Evolutionary conservation across 2,329 filamentous ascomycete species (phyloP).

Genomic region (Rhynchosporium graminicola): DNA sequence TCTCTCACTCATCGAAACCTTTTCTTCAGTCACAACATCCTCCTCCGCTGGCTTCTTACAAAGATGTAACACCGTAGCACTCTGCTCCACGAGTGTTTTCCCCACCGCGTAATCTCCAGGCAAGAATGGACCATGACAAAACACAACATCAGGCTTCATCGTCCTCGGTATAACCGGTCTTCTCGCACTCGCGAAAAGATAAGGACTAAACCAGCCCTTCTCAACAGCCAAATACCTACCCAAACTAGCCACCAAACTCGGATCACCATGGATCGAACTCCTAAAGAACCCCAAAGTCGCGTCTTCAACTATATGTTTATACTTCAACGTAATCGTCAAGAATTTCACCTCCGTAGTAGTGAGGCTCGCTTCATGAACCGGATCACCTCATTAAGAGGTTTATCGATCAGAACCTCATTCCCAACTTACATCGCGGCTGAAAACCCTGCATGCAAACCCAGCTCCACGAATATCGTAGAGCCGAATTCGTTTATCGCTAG

Average conservation of each 20-base stretch:
- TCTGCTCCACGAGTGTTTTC: conserved; percentile 25
- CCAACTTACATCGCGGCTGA: conserved; percentile 20
- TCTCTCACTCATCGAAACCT: conserved; percentile 14
- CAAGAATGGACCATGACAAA: conserved; percentile 25
- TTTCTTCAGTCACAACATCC: conserved; percentile 10
- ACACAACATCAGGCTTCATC: conserved; percentile 24
- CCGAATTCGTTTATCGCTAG: conserved; percentile 21
- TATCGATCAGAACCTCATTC: conserved; percentile 21
- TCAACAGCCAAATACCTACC: conserved; percentile 22
- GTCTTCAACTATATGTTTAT: conserved; percentile 23
- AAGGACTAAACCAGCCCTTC: conserved; percentile 25
- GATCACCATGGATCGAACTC: conserved; percentile 23
- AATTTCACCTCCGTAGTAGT: conserved; percentile 21
- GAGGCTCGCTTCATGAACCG: conserved; percentile 21
- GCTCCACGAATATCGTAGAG: conserved; percentile 22
- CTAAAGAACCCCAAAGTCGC: conserved; percentile 24
- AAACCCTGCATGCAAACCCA: conserved; percentile 23
- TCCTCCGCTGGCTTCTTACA: conserved; percentile 13
- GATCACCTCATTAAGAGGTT: conserved; percentile 25
- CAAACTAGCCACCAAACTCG: conserved; percentile 24
- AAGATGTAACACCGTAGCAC: conserved; percentile 24
- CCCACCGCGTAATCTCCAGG: conserved; percentile 22
- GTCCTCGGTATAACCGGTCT: conserved; percentile 24
- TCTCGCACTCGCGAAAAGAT: conserved; percentile 26
- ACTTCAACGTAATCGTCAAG: conserved; percentile 26